Conservation (phyloP, 345 rosid genomes). For the Crucihimalaya himalaica region DNA sequence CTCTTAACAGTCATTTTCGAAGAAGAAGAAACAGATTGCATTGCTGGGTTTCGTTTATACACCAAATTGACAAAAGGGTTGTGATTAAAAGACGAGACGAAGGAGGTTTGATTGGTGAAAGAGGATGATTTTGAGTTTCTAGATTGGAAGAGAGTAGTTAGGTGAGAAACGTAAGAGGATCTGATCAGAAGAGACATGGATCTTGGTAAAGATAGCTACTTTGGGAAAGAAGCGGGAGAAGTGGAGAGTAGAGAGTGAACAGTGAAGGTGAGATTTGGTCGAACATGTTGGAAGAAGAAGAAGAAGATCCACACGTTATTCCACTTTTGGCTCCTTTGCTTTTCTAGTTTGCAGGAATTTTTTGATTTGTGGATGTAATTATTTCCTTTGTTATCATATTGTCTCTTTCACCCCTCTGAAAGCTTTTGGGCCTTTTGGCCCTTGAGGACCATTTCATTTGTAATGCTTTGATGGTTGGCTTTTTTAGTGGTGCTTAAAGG, state of each 20-base stretch:
- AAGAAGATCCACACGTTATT: constrained; percentile 56
- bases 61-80: constrained; percentile 43
- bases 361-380: constrained; percentile 21
- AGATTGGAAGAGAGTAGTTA: constrained; percentile 24
- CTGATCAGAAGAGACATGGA: constrained; percentile 59
- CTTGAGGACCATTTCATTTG: too few species aligned
- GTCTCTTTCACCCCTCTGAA: constrained; percentile 11
- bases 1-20: constrained; percentile 43
- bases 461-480: too few species aligned
- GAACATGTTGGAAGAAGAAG: constrained; percentile 28
- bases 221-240: constrained; percentile 36
- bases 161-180: constrained; percentile 39
- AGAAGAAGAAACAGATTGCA: constrained; percentile 20
- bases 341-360: constrained; percentile 8
- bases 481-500: too few species aligned
- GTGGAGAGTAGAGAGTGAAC: constrained; percentile 33
- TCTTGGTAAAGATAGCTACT: neutral
- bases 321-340: constrained; percentile 35
- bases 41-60: constrained; percentile 34
- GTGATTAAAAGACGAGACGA: constrained; percentile 39
- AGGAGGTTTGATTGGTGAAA: constrained; percentile 30
- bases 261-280: constrained; percentile 35
- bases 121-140: constrained; percentile 18
- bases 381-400: neutral
- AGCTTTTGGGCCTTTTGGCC: too few species aligned